Evolutionary conservation across 176 grass and related monocot genomes (phyloP), one percentile per base, ranked within the genome.

Genomic region (Bothriochloa decipiens): DNA sequence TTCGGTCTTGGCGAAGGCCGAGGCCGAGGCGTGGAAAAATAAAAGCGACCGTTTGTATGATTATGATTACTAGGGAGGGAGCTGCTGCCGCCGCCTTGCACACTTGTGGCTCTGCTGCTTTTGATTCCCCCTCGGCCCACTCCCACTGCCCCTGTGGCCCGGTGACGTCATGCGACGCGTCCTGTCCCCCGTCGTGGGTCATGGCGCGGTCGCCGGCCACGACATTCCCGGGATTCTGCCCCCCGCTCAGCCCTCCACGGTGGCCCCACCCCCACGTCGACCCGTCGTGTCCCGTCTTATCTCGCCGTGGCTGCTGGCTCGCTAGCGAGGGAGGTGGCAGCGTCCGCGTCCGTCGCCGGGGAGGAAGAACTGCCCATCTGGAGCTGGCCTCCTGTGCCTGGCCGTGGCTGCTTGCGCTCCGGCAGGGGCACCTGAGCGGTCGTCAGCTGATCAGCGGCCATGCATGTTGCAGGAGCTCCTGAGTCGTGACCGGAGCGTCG

Each of bases 151-250:
- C 29, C 17, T 22, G 6, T 20, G 52, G 42, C 0, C 14, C 22
- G 18, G 40, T 90, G 89, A 90, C 84, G 89, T 90, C 81, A 90
- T 75, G 88, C 47, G 78, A 78, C 74, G 79, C 79, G 74, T 79
- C 88, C 79, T 90, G 88, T 90, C 84, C 73, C 88, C 88, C 75
- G 68, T 3, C 65, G 49, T 58, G 83, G 35, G 64, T 37, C 82
- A 52, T 45, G 43, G 36, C 43, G 15, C 17, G 52, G 52, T 57
- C 52, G 52, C 52, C 52, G 53, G 22, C 29, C 39, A 25, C 81
- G 62, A 79, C 88, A 90, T 87, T 83, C 85, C 84, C 63, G 75
- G 85, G 89, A 91, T 81, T 84, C 84, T 91, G 85, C 73, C 64
- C 36, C 84, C 80, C 61, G 47, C 47, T 13, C 45, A 26, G 20